Base-by-base conservation (phyloP, 139 green algal species). In the Chlamydomonas eustigma region DNA sequence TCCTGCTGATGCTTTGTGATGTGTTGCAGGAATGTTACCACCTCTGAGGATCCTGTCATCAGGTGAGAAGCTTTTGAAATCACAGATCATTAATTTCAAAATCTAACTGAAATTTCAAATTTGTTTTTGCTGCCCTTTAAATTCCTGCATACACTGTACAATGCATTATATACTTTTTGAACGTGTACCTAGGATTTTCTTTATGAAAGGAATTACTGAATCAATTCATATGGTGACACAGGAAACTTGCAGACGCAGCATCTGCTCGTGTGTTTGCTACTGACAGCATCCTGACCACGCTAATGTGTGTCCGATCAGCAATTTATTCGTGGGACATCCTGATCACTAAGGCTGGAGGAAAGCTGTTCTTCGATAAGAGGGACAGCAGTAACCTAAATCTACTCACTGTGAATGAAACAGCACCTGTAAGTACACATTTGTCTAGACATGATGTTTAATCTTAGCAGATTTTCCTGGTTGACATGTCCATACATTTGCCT, bases 301-400 rank as follows among this genome's bases (percentile, higher is more conserved):
- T 99, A 34, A 99, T 99, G 96, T 97, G 91, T 81, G 91, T 93
- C 2, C 75, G 90, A 32, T 90, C 90, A 25, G 94, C 88, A 35
- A 87, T 95, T 36, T 98, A 98, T 90, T 90, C 87, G 50, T 99
- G 96, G 96, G 93, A 97, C 78, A 58, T 97, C 36, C 78, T 95
- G 0, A 81, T 92, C 64, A 93, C 90, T 4, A 83, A 84, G 12
- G 70, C 80, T 0, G 86, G 82, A 33, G 85, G 87, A 67, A 89
- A 92, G 78, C 71, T 90, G 24, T 95, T 91, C 86, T 91, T 99
- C 64, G 95, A 99, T 89, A 93, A 93, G 79, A 86, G 96, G 36
- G 80, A 90, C 22, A 81, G 82, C 73, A 86, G 74, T 34, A 87
- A 77, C 39, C 89, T 99, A 37, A 94, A 97, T 81, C 84, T 92